These are phyloP conservation scores for Backusella liffmaniae DNA, from an alignment of 192 early-diverging fungal genomes.

Conservation along the genomic window DNA sequence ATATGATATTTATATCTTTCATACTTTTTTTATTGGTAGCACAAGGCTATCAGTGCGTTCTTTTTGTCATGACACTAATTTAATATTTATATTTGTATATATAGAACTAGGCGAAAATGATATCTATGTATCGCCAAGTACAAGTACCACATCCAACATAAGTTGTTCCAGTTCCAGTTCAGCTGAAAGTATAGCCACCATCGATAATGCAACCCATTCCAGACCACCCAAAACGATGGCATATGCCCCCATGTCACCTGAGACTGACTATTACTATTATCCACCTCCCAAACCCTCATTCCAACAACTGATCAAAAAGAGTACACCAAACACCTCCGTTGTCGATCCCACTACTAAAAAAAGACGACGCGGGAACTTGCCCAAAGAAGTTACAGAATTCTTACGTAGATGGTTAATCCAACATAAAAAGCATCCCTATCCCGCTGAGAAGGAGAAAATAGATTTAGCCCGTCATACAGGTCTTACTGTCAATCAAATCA, in stretches of 20 bases:
- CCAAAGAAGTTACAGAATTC: slow-evolving; percentile 42
- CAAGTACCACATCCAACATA: slow-evolving; percentile 18
- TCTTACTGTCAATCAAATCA: slow-evolving; percentile 56
- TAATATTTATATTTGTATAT: slow-evolving; percentile 13
- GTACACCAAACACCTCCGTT: background rate
- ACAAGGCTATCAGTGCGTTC: slow-evolving; percentile 5
- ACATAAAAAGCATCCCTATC: slow-evolving; percentile 56
- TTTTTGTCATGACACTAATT: background rate
- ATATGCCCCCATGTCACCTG: slow-evolving; percentile 10
- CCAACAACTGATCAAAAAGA: slow-evolving; percentile 14
- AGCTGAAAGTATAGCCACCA: slow-evolving; percentile 17
- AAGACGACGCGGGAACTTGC: slow-evolving; percentile 43
- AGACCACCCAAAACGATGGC: slow-evolving; percentile 5
- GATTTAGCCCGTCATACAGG: slow-evolving; percentile 44
- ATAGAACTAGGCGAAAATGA: background rate
- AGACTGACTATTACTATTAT: slow-evolving; percentile 4
- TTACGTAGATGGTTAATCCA: slow-evolving; percentile 49
- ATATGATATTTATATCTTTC: slow-evolving; percentile 3
- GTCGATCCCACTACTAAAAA: slow-evolving; percentile 13
- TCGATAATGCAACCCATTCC: background rate
- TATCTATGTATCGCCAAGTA: slow-evolving; percentile 20
- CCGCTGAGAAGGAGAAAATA: slow-evolving; percentile 53
- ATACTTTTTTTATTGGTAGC: background rate
- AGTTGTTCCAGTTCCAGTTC: slow-evolving; percentile 15
- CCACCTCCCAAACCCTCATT: background rate